phyloP scores from a whole-genome alignment of 2,329 filamentous ascomycete genomes.

The Myriosclerotinia curreyana region DNA sequence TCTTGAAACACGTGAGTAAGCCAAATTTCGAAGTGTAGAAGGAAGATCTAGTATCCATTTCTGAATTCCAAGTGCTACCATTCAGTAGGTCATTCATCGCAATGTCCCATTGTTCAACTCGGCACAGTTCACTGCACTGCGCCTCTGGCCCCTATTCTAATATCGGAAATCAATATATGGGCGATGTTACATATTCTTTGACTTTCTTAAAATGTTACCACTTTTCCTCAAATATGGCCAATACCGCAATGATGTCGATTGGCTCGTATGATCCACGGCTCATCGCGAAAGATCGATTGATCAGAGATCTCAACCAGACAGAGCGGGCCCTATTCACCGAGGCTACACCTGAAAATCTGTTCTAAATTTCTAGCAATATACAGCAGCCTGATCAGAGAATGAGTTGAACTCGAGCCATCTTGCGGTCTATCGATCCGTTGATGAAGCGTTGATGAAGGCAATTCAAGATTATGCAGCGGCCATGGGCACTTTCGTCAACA shows the following conservation, averaged over 20 bases:
- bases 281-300: background rate
- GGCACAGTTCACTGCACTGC: too few species aligned
- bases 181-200: too few species aligned
- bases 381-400: background rate
- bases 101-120: too few species aligned
- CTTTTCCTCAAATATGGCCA: background rate
- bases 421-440: background rate
- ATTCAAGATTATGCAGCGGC: slow-evolving; percentile 4
- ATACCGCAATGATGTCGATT: background rate
- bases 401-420: background rate
- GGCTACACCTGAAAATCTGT: slow-evolving; percentile 7
- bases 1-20: too few species aligned
- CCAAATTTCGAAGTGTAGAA: too few species aligned
- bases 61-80: too few species aligned
- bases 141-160: too few species aligned
- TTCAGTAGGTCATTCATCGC: too few species aligned
- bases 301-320: background rate
- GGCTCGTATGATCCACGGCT: background rate
- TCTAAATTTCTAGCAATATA: slow-evolving; percentile 1
- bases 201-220: too few species aligned
- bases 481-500: background rate
- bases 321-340: background rate
- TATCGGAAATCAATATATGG: background rate
- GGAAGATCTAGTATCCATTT: too few species aligned
- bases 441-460: background rate